Evolutionary conservation across 345 rosid genomes (phyloP).

Genomic region (Hibiscus trionum): DNA sequence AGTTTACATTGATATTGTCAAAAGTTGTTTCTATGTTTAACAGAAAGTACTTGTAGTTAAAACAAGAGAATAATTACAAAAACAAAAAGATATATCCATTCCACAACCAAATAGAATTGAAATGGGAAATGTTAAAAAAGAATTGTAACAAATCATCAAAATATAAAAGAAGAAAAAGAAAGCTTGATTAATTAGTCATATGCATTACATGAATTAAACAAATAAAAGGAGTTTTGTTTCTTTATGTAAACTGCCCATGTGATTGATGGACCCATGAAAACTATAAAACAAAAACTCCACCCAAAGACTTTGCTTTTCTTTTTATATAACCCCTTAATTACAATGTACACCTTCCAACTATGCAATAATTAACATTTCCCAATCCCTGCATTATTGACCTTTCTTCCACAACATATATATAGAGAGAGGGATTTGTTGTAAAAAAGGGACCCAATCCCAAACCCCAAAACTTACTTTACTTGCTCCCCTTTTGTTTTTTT

Average conservation of each 20-base stretch:
- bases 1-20: not conserved
- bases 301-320: conserved; percentile 27
- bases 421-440: conserved; percentile 14
- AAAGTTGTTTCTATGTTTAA: not conserved
- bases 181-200: conserved; percentile 4
- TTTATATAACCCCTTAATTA: conserved; percentile 24
- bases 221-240: conserved; percentile 13
- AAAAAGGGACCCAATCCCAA: conserved; percentile 21
- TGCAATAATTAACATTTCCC: conserved; percentile 26
- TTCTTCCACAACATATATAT: conserved; percentile 3
- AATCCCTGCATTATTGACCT: conserved; percentile 32
- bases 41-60: not conserved
- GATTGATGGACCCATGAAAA: conserved; percentile 37
- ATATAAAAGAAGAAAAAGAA: not conserved
- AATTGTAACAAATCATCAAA: not conserved
- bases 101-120: conserved; percentile 8
- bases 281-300: conserved; percentile 24
- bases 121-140: not conserved
- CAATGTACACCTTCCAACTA: conserved; percentile 34
- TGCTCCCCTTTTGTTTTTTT: too few species aligned
- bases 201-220: conserved; percentile 14
- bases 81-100: not conserved
- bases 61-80: too few species aligned
- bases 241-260: conserved; percentile 46
- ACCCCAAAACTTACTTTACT: conserved; percentile 15